Evolutionary conservation across 1,139 yeast genomes (phyloP).

Genomic region (Yamadazyma atlantica): DNA sequence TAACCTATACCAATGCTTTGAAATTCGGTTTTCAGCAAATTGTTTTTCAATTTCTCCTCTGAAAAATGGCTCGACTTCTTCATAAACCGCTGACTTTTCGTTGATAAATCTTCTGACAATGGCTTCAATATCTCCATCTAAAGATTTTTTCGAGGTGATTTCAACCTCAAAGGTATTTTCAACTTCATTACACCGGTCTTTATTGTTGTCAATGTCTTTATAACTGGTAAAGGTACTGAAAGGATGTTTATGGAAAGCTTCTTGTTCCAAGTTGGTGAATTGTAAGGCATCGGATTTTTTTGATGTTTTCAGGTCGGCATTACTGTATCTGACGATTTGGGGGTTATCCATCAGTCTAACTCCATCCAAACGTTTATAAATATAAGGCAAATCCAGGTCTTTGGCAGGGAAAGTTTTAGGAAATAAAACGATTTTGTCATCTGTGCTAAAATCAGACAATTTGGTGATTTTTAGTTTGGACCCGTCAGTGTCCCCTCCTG

Average conservation of each 20-base stretch:
- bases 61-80: constrained; percentile 21
- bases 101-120: constrained; percentile 13
- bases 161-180: constrained; percentile 11
- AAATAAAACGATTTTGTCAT: constrained; percentile 13
- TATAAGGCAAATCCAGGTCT: constrained; percentile 7
- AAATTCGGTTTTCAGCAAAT: constrained; percentile 16
- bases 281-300: constrained; percentile 12
- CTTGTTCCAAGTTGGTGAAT: constrained; percentile 4
- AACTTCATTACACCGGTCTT: constrained; percentile 9
- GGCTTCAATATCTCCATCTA: constrained; percentile 14
- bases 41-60: constrained; percentile 19
- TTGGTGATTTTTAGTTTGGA: constrained; percentile 2
- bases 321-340: constrained; percentile 9
- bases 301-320: constrained; percentile 1
- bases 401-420: constrained; percentile 15
- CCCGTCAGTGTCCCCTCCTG: neutral
- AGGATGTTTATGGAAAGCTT: constrained; percentile 10
- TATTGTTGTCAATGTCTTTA: constrained; percentile 9
- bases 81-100: constrained; percentile 11
- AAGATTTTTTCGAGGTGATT: constrained; percentile 9
- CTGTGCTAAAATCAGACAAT: constrained; percentile 5
- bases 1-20: constrained; percentile 28
- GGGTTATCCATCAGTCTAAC: constrained; percentile 2
- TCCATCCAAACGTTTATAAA: constrained; percentile 5
- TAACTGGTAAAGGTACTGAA: constrained; percentile 11